Conservation (phyloP, 192 early-diverging fungal species). For the Haplosporangium gracile region DNA sequence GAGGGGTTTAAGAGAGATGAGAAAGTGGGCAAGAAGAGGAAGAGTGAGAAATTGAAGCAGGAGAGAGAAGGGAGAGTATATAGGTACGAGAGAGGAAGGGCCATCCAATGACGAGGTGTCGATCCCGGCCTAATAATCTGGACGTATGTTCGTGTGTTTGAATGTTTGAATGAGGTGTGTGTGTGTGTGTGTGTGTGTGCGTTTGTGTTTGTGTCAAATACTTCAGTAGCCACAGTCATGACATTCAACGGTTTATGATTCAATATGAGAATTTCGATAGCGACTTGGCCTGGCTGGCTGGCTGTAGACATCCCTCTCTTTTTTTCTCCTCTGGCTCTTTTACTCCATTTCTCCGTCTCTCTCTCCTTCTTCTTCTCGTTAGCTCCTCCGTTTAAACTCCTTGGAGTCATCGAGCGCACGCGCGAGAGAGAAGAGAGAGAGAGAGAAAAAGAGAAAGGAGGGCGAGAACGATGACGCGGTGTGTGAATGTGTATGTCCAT, state of each 20-base stretch:
- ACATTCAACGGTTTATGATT: no score
- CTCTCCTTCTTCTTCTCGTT: background rate
- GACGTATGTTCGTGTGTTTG: no score
- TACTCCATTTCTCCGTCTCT: background rate
- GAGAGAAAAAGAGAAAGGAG: background rate
- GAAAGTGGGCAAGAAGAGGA: background rate
- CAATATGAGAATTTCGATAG: slow-evolving; percentile 30
- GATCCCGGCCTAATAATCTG: background rate
- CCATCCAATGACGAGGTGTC: no score
- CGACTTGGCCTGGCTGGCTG: background rate
- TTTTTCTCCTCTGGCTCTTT: no score
- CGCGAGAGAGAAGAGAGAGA: background rate
- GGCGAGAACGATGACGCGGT: background rate
- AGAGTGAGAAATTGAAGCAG: background rate
- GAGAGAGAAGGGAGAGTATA: background rate
- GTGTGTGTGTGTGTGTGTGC: no score
- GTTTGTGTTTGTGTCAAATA: no score
- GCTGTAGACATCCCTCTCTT: no score
- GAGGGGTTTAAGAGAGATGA: background rate
- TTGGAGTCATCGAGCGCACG: background rate
- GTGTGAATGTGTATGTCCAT: background rate
- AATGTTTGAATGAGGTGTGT: no score
- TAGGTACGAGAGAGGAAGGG: no score
- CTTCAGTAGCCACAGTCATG: no score
- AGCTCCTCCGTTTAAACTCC: background rate